phyloP scores from a whole-genome alignment of 1,139 yeast genomes.

The Taphrina confusa region DNA sequence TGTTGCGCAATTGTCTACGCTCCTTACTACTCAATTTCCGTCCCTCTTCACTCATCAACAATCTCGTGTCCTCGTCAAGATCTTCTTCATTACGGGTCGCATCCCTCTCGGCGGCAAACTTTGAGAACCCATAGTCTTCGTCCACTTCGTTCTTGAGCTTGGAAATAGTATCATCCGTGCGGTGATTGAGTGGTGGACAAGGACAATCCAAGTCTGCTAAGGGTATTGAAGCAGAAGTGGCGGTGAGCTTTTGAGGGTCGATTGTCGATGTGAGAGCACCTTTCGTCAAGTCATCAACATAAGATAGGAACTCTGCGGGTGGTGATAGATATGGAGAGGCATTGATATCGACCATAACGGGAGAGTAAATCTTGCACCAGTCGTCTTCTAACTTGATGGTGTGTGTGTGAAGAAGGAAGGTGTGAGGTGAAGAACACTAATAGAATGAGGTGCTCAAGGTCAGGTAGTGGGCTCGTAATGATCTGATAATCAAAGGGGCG shows the following conservation, averaged over 20 bases:
- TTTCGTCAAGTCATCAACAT: not conserved
- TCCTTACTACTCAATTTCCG: constrained; percentile 44
- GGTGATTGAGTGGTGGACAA: not conserved
- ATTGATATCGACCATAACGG: not conserved
- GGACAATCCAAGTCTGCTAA: not conserved
- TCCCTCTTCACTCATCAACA: constrained; percentile 45
- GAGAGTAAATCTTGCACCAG: no score
- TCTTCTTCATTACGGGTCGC: constrained; percentile 29
- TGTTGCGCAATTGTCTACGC: constrained; percentile 45
- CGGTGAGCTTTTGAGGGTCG: constrained; percentile 5
- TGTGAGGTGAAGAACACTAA: not conserved
- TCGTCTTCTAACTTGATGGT: not conserved
- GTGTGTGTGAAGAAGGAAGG: not conserved
- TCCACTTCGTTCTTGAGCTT: constrained; percentile 7
- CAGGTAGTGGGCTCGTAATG: no score
- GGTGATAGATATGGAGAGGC: constrained; percentile 17
- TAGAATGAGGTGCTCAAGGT: no score
- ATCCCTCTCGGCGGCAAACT: constrained; percentile 25
- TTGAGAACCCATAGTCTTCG: constrained; percentile 27
- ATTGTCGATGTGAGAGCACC: not conserved
- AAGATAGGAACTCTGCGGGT: constrained; percentile 5
- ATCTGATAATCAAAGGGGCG: no score
- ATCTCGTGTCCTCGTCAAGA: constrained; percentile 45
- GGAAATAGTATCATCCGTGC: not conserved
- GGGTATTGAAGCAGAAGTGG: not conserved